Base-by-base conservation (phyloP, 202 grass and related monocot genomes). In the Carex arenaria region DNA sequence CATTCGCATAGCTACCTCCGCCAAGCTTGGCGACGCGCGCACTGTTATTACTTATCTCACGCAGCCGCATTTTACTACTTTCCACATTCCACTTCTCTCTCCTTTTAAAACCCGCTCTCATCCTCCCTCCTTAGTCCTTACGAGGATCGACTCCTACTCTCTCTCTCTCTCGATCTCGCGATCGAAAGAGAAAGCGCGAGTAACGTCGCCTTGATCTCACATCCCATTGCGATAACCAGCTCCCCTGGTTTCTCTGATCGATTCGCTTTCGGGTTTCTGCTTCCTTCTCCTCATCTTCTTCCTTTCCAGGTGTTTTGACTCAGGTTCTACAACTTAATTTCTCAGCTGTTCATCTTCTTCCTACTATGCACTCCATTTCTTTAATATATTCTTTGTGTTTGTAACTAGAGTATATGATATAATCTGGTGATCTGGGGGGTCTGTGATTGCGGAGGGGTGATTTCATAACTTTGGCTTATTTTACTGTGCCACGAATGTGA, bases 401-500 rank as follows among this genome's bases (percentile, higher is more conserved):
- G 51, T 59, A 60, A 56, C 60, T 59, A 60, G 22, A 60, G 19
- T 38, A 32, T 77, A 17, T 36, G 4, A 61, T 66, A 22, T 78
- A 28, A 78, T 55, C 28, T 78, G 71, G 72, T 75, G 14, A 62
- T 80, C 45, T 40, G 55, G 28, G 28, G 51, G 4, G 54, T 30
- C 7, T 31, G 10, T 8, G 77, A 63, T 36, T 36, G 11, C 1
- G 52, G 77, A 80, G 4, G 13, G 22, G 77, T 62, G 54, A 22
- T 80, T 81, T 67, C 42, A 47, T 82, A 22, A 66, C 28, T 68
- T 82, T 81, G 5, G 30, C 45, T 82, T n/a, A 19, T 54, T 75
- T 30, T 2, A 32, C 13, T 28, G 12, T 55, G 28, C 20, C 49
- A 56, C 32, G 13, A 55, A 76, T 55, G 10, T 30, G 18, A 53